These are phyloP conservation scores for Pleomassaria siparia DNA, from an alignment of 2,329 filamentous ascomycete genomes.

Conservation along the genomic window DNA sequence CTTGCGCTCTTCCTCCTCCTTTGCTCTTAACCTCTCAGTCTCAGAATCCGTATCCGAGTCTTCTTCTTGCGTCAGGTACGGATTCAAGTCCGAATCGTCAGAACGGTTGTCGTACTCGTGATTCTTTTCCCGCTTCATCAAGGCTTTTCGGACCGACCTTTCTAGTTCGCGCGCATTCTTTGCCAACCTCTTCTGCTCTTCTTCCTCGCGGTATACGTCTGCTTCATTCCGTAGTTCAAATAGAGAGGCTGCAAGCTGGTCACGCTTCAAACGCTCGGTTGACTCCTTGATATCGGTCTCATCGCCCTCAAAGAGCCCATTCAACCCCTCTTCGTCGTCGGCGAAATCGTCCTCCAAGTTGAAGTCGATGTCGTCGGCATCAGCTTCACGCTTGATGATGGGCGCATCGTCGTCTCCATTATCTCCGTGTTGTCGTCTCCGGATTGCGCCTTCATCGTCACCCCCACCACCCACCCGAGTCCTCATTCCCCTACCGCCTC, in stretches of 20 bases:
- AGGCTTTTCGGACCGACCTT: slow-evolving; percentile 75
- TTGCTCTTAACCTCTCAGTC: slow-evolving; percentile 62
- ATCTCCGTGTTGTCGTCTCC: slow-evolving; percentile 34
- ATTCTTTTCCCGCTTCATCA: slow-evolving; percentile 84
- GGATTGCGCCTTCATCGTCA: slow-evolving; percentile 42
- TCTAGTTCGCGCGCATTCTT: slow-evolving; percentile 70
- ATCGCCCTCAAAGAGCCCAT: slow-evolving; percentile 45
- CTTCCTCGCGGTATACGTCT: slow-evolving; percentile 65
- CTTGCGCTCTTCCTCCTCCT: slow-evolving; percentile 56
- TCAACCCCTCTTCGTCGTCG: slow-evolving; percentile 71
- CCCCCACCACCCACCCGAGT: slow-evolving; percentile 34
- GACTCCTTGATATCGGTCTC: slow-evolving; percentile 64
- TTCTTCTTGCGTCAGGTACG: slow-evolving; percentile 31
- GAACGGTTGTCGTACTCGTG: slow-evolving; percentile 79
- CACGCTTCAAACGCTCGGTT: slow-evolving; percentile 66
- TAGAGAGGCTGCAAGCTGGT: slow-evolving; percentile 84
- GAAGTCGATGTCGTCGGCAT: slow-evolving; percentile 68
- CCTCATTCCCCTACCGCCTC: slow-evolving; percentile 21
- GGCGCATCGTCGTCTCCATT: slow-evolving; percentile 47
- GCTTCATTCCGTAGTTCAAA: slow-evolving; percentile 65
- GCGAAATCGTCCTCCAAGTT: slow-evolving; percentile 73
- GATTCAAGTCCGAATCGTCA: slow-evolving; percentile 64
- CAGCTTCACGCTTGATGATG: slow-evolving; percentile 53
- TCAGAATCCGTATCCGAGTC: slow-evolving; percentile 58
- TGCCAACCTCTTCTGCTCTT: slow-evolving; percentile 67